phyloP scores from a whole-genome alignment of 345 rosid genomes.

The Acer saccharum region DNA sequence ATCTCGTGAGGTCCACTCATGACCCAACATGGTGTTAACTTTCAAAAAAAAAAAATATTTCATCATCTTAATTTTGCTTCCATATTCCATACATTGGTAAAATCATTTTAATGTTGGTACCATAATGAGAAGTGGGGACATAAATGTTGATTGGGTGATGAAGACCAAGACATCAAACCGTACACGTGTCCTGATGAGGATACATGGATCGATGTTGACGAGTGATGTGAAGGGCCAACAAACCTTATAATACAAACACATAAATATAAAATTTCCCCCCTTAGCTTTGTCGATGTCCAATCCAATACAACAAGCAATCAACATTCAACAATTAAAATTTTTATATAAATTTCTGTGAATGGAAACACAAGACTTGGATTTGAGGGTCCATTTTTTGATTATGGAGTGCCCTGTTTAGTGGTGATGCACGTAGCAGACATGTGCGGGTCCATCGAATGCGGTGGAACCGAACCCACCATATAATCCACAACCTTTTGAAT shows the following conservation, averaged over 20 bases:
- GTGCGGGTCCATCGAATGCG: conserved; percentile 13
- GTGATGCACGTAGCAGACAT: not conserved
- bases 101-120: not conserved
- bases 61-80: too few species aligned
- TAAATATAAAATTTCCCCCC: too few species aligned
- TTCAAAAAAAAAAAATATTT: too few species aligned
- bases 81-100: not conserved
- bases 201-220: not conserved
- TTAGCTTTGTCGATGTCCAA: not conserved
- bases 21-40: too few species aligned
- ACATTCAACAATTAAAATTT: not conserved
- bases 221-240: too few species aligned
- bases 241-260: too few species aligned
- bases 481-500: conserved; percentile 23
- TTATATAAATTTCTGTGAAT: not conserved
- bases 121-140: not conserved
- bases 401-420: too few species aligned
- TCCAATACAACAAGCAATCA: not conserved
- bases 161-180: not conserved
- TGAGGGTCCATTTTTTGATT: not conserved
- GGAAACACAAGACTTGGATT: conserved; percentile 25
- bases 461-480: conserved; percentile 9
- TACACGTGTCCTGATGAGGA: conserved; percentile 13
- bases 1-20: too few species aligned
- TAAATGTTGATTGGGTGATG: not conserved